Percentiles rank a stretch among this genome's conserved stretches.
These are phyloP conservation scores for Fusarium sp. DNA, from an alignment of 2,329 filamentous ascomycete species.

Conservation along the genomic window DNA sequence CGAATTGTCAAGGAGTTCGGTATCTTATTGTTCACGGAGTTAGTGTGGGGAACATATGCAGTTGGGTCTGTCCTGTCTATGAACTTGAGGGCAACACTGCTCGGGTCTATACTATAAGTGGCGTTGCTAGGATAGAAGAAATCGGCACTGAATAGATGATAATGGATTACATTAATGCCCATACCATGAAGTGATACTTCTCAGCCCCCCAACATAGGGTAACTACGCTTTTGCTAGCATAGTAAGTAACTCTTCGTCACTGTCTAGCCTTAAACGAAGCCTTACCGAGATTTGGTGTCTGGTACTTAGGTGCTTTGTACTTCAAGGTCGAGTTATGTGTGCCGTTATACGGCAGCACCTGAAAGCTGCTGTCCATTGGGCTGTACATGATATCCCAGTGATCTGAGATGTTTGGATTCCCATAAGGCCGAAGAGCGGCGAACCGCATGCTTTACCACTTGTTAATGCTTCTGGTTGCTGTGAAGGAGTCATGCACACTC, in stretches of 20 bases:
- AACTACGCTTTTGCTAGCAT: neutral
- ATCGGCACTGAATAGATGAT: constrained; percentile 14
- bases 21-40: constrained; percentile 25
- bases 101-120: constrained; percentile 20
- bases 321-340: constrained; percentile 46
- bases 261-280: neutral
- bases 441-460: constrained; percentile 55
- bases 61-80: constrained; percentile 9
- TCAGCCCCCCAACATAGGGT: neutral
- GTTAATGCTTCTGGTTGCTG: constrained; percentile 19
- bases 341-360: constrained; percentile 52
- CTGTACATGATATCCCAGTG: constrained; percentile 59
- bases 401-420: constrained; percentile 56
- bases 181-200: neutral
- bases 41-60: constrained; percentile 17
- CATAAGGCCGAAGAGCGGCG: constrained; percentile 58
- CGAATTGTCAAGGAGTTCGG: constrained; percentile 25
- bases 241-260: neutral
- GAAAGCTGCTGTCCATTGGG: constrained; percentile 52
- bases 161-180: constrained; percentile 5
- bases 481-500: constrained; percentile 16
- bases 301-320: constrained; percentile 26
- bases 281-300: constrained; percentile 8
- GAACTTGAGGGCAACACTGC: neutral
- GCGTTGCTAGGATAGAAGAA: constrained; percentile 15